These are phyloP conservation scores for Ogataea hybrid DNA, from an alignment of 1,139 yeast species.

Conservation along the genomic window DNA sequence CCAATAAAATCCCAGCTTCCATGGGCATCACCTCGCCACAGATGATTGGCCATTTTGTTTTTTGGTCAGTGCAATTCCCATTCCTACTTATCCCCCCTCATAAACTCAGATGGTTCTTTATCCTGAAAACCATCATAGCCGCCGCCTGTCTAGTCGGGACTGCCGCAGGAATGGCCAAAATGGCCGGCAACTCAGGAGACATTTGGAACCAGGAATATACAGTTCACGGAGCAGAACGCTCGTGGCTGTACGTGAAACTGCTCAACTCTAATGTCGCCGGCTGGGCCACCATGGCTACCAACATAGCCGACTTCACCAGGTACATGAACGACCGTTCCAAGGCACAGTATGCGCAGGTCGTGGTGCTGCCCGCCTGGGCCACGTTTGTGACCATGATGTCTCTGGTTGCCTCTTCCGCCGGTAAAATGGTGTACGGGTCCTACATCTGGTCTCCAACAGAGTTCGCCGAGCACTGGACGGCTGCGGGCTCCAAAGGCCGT, in stretches of 20 bases:
- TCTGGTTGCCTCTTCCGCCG: slow-evolving; percentile 33
- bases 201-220: slow-evolving; percentile 32
- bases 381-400: slow-evolving; percentile 34
- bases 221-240: slow-evolving; percentile 34
- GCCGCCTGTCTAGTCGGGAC: slow-evolving; percentile 35
- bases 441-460: slow-evolving; percentile 38
- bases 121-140: slow-evolving; percentile 36
- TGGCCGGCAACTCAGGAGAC: slow-evolving; percentile 34
- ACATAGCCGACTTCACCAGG: slow-evolving; percentile 40
- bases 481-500: slow-evolving; percentile 35
- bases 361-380: slow-evolving; percentile 35
- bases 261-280: slow-evolving; percentile 36
- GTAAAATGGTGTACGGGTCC: slow-evolving; percentile 33
- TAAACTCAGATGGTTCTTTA: slow-evolving; percentile 36
- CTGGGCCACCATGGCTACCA: slow-evolving; percentile 40
- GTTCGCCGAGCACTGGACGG: slow-evolving; percentile 27
- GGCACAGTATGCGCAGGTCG: slow-evolving; percentile 35
- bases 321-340: slow-evolving; percentile 32
- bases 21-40: slow-evolving; percentile 37
- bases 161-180: slow-evolving; percentile 26
- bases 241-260: slow-evolving; percentile 35
- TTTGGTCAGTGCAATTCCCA: slow-evolving; percentile 37
- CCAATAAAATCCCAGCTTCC: slow-evolving; percentile 36
- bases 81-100: slow-evolving; percentile 36
- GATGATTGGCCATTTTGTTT: slow-evolving; percentile 36